Base-by-base conservation (phyloP, 371 early-diverging fungal species). In the Conidiobolus incongruus region DNA sequence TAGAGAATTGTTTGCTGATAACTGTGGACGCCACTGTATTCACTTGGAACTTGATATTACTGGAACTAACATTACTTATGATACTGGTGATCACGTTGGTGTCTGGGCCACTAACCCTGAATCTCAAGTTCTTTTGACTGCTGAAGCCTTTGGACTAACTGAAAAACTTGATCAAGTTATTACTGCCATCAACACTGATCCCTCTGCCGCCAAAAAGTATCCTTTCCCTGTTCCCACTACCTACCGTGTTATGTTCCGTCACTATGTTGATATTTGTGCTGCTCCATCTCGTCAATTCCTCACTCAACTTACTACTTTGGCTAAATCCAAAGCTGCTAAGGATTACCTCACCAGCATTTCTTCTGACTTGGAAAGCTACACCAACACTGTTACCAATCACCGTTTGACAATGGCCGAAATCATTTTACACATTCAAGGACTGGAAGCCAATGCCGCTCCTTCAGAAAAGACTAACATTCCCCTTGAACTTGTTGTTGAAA, bases 51-150 rank as follows among this genome's bases (percentile, higher is more conserved):
- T 96, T 10, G 93, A 91, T 48, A 63, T 92, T 28, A 48, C 61
- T 4, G 80, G 70, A 33, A 70, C 78, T 13, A 81, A 78, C 20
- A 53, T 94, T 46, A 60, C 54, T 19, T 94, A 96, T 52, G 70
- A 77, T 43, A 66, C 91, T 7, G 97, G 97, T 38, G 97, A 96
- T 52, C 95, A 96, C 51, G 65, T 91, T 44, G 94, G 87, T n/a
- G 64, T 96, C 37, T 91, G 77, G 72, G 82, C 94, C 1, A 65
- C 72, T 17, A 96, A 94, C 56, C 64, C 74, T 32, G 81, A 79
- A 19, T 57, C 58, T 28, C 77, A 84, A 46, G 84, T 92, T 1
- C 41, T 51, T 5, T 59, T 68, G 22, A 47, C 83, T 16, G 77
- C 79, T 15, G 31, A 51, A 1, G 68, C 70, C 1, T 62, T 88